Conservation (phyloP, 441 rosid genomes). For the Erysimum pusillum region DNA sequence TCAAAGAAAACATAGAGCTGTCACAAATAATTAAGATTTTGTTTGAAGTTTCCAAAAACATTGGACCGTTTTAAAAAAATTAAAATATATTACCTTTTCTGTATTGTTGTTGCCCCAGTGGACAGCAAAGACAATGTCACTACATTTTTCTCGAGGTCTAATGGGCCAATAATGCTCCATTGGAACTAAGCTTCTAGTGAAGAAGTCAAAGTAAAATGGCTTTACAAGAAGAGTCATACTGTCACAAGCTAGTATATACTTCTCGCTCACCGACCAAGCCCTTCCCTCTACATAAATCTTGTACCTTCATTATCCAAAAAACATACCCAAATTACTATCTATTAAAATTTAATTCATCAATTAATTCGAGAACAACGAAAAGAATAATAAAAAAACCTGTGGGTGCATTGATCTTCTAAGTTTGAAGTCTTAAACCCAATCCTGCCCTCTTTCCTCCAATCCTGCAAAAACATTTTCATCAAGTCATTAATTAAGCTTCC, state of each 20-base stretch:
- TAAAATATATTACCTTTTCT: conserved; percentile 51
- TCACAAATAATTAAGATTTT: not conserved
- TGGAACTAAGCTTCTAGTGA: conserved; percentile 67
- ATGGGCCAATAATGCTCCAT: conserved; percentile 81
- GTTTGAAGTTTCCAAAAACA: not conserved
- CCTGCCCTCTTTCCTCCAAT: conserved; percentile 56
- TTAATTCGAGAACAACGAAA: not conserved
- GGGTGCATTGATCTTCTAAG: conserved; percentile 61
- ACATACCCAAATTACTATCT: not conserved
- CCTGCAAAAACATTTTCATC: conserved; percentile 23
- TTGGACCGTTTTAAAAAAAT: not conserved
- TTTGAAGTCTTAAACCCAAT: conserved; percentile 56
- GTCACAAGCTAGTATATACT: conserved; percentile 76
- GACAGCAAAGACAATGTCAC: conserved; percentile 67
- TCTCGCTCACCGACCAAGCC: conserved; percentile 77
- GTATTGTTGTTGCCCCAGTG: conserved; percentile 73
- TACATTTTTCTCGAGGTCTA: conserved; percentile 51
- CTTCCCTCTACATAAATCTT: conserved; percentile 69
- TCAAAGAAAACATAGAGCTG: not conserved
- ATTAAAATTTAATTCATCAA: not conserved
- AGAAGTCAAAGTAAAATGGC: conserved; percentile 68
- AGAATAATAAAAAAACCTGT: conserved; percentile 48
- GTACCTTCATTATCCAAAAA: conserved; percentile 33
- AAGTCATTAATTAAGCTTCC: conserved; percentile 15
- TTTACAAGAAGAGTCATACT: conserved; percentile 59